Base-by-base conservation (phyloP, 352 stramenopile genomes). In the Poterioochromonas sp. region DNA sequence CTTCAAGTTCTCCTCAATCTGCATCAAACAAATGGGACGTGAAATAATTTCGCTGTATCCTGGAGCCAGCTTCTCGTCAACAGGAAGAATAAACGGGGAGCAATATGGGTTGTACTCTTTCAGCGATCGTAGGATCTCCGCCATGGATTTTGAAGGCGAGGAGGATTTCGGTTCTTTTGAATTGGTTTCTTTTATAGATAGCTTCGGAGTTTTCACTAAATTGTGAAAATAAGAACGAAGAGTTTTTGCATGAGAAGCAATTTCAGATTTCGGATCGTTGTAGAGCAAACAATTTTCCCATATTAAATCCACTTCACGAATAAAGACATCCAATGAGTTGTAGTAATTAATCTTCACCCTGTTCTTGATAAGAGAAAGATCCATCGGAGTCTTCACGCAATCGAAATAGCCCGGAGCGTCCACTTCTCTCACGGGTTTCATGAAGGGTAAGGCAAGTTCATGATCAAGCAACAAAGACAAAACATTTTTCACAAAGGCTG, bases 281-380 rank as follows among this genome's bases (percentile, higher is more conserved):
- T 64, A 77, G 5, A 37, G 5, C 37, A 12, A 11, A 29, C 69
- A 77, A 44, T 77, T 77, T 26, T 12, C 12, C 69, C 69, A 77
- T 12, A 77, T 63, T 5, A 64, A 35, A 40, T 63, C 5, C 5
- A 64, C 2, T 37, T 77, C 43, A 65, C 22, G 41, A 15, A 43
- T 41, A 37, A 63, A 40, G 18, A 26, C 15, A 41, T 63, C 65
- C 18, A 49, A n/a, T n/a, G n/a, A n/a, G 26, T 35, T 2, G 32
- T 77, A 77, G 11, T 20, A 32, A 8, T 37, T 29, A 29, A 15
- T 43, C 35, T 26, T 11, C 11, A 77, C 11, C 69, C 29, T 77
- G 5, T 29, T 26, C 32, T 77, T 35, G 26, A 77, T 12, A 32
- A 37, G 77, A 35, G 15, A 40, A 1, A 78, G 47, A 78, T 64